Base-by-base conservation (phyloP, 257 asterid species). In the Solanum appendiculatum region DNA sequence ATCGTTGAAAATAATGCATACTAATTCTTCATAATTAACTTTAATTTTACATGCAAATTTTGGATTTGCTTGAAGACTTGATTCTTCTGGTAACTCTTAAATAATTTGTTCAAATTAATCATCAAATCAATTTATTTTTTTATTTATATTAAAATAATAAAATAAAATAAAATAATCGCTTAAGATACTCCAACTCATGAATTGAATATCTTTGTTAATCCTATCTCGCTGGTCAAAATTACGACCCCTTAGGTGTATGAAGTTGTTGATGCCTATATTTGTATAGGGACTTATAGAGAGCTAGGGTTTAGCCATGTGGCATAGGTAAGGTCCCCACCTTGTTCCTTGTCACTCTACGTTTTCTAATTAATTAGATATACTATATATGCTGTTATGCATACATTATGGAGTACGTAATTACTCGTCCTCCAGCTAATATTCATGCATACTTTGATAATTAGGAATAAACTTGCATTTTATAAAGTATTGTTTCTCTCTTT, bases 231-330 rank as follows among this genome's bases (percentile, higher is more conserved):
- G 1, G 25, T 58, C 66, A 21, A 54, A 54, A 54, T 18, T 54
- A 54, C 63, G 63, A 20, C 23, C 1, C 63, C 10, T 56, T 56
- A 7, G 64, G 64, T 56, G 25, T 56, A 23, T 40, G 66, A 66
- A 86, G 82, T 80, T 14, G 82, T 64, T 80, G 86, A 33, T 64
- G 58, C 82, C 86, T 86, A 86, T 58, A 80, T 80, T 80, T 80
- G 64, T 25, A 44, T 80, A 66, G 66, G 33, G 44, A 48, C 3
- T 66, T 66, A 66, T 66, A 66, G 80, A 36, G 9, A 2, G 18
- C 54, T 86, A 86, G 86, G 86, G 86, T 81, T 86, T 86, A 66
- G 83, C 88, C 86, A 86, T 80, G 86, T 86, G 86, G 70, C 86
- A 78, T 42, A 77, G 85, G 80, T 40, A 51, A 25, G 66, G 39